Conservation (phyloP, 129 eudicot species). For the Centella asiatica region DNA sequence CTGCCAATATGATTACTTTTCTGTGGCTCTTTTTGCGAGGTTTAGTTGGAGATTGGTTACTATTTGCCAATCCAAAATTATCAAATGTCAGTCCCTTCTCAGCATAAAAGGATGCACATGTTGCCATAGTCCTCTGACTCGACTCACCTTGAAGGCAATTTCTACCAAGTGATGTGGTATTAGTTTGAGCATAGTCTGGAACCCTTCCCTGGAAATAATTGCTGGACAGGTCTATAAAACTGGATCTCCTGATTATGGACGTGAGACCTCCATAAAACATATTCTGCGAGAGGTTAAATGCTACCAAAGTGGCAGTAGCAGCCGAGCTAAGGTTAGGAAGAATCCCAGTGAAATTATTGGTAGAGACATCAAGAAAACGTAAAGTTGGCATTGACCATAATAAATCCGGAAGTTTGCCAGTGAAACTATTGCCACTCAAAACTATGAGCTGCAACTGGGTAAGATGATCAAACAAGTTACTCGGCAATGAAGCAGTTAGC, state of each 20-base stretch:
- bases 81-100: slow-evolving; percentile 38
- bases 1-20: slow-evolving; percentile 47
- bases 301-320: slow-evolving; percentile 35
- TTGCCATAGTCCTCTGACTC: slow-evolving; percentile 29
- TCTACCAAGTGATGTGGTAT: slow-evolving; percentile 21
- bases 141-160: slow-evolving; percentile 49
- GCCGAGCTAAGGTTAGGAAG: slow-evolving; percentile 36
- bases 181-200: slow-evolving; percentile 33
- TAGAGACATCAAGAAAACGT: slow-evolving; percentile 56
- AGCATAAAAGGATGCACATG: slow-evolving; percentile 49
- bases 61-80: slow-evolving; percentile 47
- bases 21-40: slow-evolving; percentile 34
- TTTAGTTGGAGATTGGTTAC: slow-evolving; percentile 24
- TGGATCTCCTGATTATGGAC: slow-evolving; percentile 40
- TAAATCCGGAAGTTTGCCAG: slow-evolving; percentile 42
- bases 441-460: slow-evolving; percentile 45
- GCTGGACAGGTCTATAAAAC: slow-evolving; percentile 51
- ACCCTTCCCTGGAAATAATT: slow-evolving; percentile 81
- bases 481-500: slow-evolving; percentile 50
- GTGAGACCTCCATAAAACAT: slow-evolving; percentile 59
- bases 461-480: slow-evolving; percentile 37
- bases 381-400: slow-evolving; percentile 65
- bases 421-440: slow-evolving; percentile 43
- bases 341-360: slow-evolving; percentile 59
- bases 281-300: slow-evolving; percentile 64